Evolutionary conservation across 169 alveolate genomes (phyloP), one percentile per base, ranked within the genome.

Genomic region (Condylostoma magnum): DNA sequence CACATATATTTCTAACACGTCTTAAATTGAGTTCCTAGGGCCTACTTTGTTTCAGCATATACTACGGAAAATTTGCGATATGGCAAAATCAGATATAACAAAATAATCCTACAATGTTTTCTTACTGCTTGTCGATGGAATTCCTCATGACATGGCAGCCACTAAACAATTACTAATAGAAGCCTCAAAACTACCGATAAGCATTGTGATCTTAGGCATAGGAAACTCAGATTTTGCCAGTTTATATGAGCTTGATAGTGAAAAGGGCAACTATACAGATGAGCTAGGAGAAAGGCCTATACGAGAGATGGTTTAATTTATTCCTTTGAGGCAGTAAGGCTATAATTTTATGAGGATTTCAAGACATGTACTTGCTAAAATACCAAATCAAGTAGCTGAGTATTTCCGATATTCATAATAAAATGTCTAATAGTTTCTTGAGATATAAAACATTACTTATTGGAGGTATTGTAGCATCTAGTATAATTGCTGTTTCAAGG

Each of bases 261-360:
- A 88, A 60, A 69, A 72, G 5, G 74, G 69, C 25, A 83, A 55
- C 28, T 56, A 74, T 10, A 53, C 41, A 41, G 83, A 76, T 74
- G 43, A 47, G 6, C 55, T 46, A 43, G 67, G 87, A 12, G 69
- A 72, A 57, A 79, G 66, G 69, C 90, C 90, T 33, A 70, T 60
- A 34, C 79, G 94, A 65, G 94, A 88, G 70, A 65, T 88, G 34
- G 94, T 88, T 3, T 83, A 88, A 58, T 88, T 88, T 79, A 92
- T 88, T 18, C 94, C 94, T 57, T 84, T 82, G 48, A 74, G 74
- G 44, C 69, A 81, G 52, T 83, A 33, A 54, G 55, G 70, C n/a
- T 82, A 83, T 27, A 67, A 72, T 65, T 54, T 60, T 4, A 8
- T 25, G 6, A 31, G 28, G 34, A 36, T 72, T 6, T 76, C 80